Conservation (phyloP, 805 yeast genomes). For the Saccharomyces jurei region DNA sequence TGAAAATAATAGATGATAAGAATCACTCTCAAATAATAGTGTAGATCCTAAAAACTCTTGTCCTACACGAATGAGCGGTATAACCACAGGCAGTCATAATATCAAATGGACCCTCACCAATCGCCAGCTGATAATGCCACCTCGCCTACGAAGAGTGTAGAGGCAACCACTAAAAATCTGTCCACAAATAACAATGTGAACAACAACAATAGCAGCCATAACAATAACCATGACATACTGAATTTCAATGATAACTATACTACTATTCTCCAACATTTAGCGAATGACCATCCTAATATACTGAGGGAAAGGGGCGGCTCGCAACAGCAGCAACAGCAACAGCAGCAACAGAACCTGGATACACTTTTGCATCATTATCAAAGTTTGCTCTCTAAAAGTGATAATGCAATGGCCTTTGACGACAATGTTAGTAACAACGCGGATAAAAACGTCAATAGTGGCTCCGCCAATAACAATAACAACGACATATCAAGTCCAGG, state of each 20-base stretch:
- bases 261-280: slow-evolving; percentile 19
- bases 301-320: slow-evolving; percentile 3
- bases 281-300: slow-evolving; percentile 11
- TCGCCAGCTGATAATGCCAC: not conserved
- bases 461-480: slow-evolving; percentile 1
- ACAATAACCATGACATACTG: slow-evolving; percentile 16
- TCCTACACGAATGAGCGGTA: not conserved
- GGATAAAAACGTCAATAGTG: not conserved
- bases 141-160: not conserved
- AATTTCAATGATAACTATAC: slow-evolving; percentile 23
- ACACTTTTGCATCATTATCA: slow-evolving; percentile 26
- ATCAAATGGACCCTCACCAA: not conserved
- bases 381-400: slow-evolving; percentile 16
- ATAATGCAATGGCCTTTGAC: not conserved
- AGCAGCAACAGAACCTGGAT: slow-evolving; percentile 18
- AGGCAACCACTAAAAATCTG: not conserved
- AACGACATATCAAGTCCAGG: slow-evolving; percentile 8
- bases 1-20: not conserved
- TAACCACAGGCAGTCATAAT: not conserved
- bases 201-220: slow-evolving; percentile 3
- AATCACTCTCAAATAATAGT: not conserved
- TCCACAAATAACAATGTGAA: not conserved
- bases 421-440: not conserved
- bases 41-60: not conserved
- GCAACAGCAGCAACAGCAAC: slow-evolving; percentile 3